Percentiles rank a stretch among this genome's conserved stretches.
These are phyloP conservation scores for Hyphodiscus sp. DNA, from an alignment of 2,329 filamentous ascomycete genomes.

Conservation along the genomic window DNA sequence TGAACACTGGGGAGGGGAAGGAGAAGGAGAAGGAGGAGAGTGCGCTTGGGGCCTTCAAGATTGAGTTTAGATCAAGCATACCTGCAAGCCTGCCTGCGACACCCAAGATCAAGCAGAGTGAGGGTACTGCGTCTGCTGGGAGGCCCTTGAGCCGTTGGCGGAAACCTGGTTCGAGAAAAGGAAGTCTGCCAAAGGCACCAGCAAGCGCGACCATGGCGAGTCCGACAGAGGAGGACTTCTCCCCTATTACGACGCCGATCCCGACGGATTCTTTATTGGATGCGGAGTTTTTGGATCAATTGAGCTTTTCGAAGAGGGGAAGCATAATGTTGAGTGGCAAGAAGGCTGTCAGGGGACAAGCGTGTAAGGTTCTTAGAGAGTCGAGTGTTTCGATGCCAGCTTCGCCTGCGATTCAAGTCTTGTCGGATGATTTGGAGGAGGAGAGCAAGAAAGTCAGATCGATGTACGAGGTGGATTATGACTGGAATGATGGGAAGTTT, in stretches of 20 bases:
- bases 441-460: slow-evolving; percentile 31
- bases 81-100: slow-evolving; percentile 1
- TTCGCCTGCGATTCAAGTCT: slow-evolving; percentile 17
- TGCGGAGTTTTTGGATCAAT: slow-evolving; percentile 48
- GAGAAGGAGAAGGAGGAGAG: slow-evolving; percentile 11
- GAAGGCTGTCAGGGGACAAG: slow-evolving; percentile 25
- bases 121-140: slow-evolving; percentile 8
- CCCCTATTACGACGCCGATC: slow-evolving; percentile 49
- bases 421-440: slow-evolving; percentile 27
- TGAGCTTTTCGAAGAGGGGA: slow-evolving; percentile 57
- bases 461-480: slow-evolving; percentile 28
- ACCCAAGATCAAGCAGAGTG: slow-evolving; percentile 11
- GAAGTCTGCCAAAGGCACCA: slow-evolving; percentile 7
- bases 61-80: slow-evolving; percentile 20
- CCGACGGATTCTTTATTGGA: slow-evolving; percentile 51
- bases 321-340: slow-evolving; percentile 55
- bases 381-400: slow-evolving; percentile 26
- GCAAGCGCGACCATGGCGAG: slow-evolving; percentile 16
- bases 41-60: slow-evolving; percentile 15
- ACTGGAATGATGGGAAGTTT: slow-evolving; percentile 22
- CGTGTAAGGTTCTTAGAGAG: slow-evolving; percentile 18
- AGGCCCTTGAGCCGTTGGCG: slow-evolving; percentile 13
- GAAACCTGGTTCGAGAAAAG: slow-evolving; percentile 14
- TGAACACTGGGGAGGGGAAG: slow-evolving; percentile 24
- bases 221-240: slow-evolving; percentile 33